A percentile compares a stretch with the other conserved stretches of the same genome.
These are phyloP conservation scores for Croton setiger DNA, from an alignment of 441 rosid genomes.

Conservation along the genomic window DNA sequence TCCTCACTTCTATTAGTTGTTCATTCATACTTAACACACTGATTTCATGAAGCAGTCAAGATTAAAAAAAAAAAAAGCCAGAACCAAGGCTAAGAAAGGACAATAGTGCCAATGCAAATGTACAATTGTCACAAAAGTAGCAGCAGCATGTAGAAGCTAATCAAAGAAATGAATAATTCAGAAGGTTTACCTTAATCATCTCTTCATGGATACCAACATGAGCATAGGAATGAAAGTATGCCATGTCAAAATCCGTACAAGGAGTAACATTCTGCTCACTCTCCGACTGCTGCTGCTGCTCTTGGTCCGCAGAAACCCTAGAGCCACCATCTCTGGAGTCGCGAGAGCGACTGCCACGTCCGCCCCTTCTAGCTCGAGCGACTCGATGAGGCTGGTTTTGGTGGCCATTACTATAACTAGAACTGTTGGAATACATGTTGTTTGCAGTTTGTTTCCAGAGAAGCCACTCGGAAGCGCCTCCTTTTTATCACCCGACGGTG, in stretches of 20 bases:
- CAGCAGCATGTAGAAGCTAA: neutral
- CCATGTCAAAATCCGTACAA: conserved; percentile 89
- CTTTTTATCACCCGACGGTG: neutral
- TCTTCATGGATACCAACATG: conserved; percentile 97
- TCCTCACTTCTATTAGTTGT: neutral
- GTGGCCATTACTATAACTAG: conserved; percentile 26
- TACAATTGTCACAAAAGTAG: neutral
- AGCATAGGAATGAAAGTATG: conserved; percentile 89
- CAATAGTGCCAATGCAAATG: neutral
- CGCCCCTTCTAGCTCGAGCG: conserved; percentile 24
- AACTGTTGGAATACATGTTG: conserved; percentile 20
- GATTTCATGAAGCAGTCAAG: neutral
- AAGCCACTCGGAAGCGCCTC: neutral
- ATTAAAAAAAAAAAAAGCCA: neutral
- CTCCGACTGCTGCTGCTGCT: conserved; percentile 23
- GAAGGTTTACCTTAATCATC: conserved; percentile 72
- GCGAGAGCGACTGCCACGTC: conserved; percentile 28
- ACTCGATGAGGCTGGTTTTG: conserved; percentile 32
- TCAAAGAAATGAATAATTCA: neutral
- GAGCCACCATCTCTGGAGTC: conserved; percentile 20
- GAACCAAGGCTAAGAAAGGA: neutral
- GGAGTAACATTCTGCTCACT: conserved; percentile 46
- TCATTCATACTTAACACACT: neutral
- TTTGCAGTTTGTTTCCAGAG: neutral
- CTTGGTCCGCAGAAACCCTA: conserved; percentile 29